Evolutionary conservation across 1,284 basidiomycete species (phyloP), one percentile per base, ranked within the genome.

Genomic region (Rhodotorula sp.): DNA sequence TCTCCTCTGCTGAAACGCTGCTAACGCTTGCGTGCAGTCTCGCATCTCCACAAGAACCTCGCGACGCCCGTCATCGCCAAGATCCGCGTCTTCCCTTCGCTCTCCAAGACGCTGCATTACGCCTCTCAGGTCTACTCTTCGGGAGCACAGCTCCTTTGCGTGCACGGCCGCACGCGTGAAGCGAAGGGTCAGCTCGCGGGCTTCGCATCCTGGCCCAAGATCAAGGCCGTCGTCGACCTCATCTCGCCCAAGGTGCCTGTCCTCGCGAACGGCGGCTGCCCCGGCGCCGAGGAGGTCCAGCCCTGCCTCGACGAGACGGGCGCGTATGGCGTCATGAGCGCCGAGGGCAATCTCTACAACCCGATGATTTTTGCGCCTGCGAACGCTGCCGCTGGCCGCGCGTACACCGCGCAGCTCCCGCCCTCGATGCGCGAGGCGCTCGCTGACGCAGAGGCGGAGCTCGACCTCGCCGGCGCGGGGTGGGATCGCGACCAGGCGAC

Each of bases 241-340:
- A 36, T 72, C 39, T 68, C 71, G 0, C 92, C 97, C 41, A 89
- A 87, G 3, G 88, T 98, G 0, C 96, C 96, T 0, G 94, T 98
- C 3, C 92, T 99, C 80, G 95, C 96, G 0, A 99, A 99, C 81
- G 96, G 96, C n/a, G 98, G 98, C 81, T 88, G 98, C 62, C 87
- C 98, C 19, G 94, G 87, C 81, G 86, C 90, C 59, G 86, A 88
- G 36, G 94, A 99, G 81, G 88, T 95, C 63, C 85, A 86, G 56
- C 84, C 85, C 12, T 96, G 94, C 80, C 82, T 99, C 36, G 85
- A 86, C 25, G 85, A 86, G 48, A 99, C 96, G 0, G 91, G 92
- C 4, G 90, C 88, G 7, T 92, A 97, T 78, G 96, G 89, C 0
- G 88, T 98, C 74, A 97, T 98, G 95, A 90, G 88, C 64, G 96